Base-by-base conservation (phyloP, 306 rosid species). In the Senna tora region DNA sequence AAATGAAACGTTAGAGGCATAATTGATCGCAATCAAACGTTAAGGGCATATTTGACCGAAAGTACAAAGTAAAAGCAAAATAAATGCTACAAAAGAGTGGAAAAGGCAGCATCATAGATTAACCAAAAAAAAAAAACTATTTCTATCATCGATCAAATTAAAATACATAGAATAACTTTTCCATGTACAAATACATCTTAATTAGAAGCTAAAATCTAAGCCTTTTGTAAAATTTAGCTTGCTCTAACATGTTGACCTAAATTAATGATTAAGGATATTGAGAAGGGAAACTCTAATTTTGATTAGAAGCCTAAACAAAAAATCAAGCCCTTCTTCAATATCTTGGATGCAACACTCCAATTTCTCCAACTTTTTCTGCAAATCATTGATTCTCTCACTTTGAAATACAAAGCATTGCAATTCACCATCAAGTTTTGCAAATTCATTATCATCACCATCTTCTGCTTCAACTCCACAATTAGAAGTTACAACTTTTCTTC, bases 251-350 rank as follows among this genome's bases (percentile, higher is more conserved):
- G 53, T 45, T 71, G 45, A 77, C 8, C 39, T 36, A 36, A 36
- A 22, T 75, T 72, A 81, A 59, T 59, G 74, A 51, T 70, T 80
- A 45, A 80, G 45, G 52, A 41, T 56, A 75, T 80, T 75, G 34
- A 75, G 77, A 50, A 71, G 81, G 25, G 77, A 74, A 65, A 75
- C 81, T 75, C 78, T 56, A 47, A 51, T 75, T 71, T 66, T 80
- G 55, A 75, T 80, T 6, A 80, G 65, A 19, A 71, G 70, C 65
- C 75, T 75, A 38, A 71, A 80, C 51, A 75, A 69, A 1, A 52
- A 39, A 2, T 75, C 77, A 39, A 75, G 74, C 49, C 68, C 77
- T 75, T 75, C 80, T 75, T 80, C 77, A 28, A 80, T 73, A 21
- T 80, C 84, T 17, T 75, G 64, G 2, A 75, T 69, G 9, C 76